Conservation (phyloP, 2,329 filamentous ascomycete genomes). For the Penicillium sp. region DNA sequence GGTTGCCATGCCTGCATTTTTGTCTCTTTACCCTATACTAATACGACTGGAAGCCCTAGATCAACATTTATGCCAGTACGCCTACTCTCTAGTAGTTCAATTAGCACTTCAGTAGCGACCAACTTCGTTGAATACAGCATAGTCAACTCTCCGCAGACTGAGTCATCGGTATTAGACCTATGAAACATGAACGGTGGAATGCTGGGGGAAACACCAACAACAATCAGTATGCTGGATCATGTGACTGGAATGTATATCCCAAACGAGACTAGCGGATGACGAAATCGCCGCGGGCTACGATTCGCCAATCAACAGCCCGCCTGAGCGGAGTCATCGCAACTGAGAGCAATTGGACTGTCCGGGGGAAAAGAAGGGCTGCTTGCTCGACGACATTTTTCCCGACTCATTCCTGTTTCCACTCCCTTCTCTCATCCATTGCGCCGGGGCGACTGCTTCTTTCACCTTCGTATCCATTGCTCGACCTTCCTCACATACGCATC, state of each 20-base stretch:
- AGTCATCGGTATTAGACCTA: background rate
- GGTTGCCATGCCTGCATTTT: background rate
- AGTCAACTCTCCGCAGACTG: no score
- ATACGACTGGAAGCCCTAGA: no score
- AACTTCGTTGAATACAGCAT: no score
- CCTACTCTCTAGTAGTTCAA: no score
- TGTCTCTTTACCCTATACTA: no score
- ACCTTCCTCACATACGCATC: constrained; percentile 1
- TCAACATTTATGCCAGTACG: no score
- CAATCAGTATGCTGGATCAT: background rate
- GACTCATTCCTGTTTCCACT: constrained; percentile 1
- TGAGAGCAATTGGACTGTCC: constrained; percentile 10
- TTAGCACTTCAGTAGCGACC: no score
- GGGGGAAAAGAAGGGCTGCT: constrained; percentile 12
- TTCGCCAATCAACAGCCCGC: constrained; percentile 16
- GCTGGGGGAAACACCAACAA: background rate
- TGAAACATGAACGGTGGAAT: background rate
- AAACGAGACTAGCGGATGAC: constrained; percentile 11
- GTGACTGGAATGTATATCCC: background rate
- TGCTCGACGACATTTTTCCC: constrained; percentile 9
- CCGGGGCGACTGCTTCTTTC: background rate
- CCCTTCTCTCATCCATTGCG: constrained; percentile 13
- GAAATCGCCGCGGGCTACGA: constrained; percentile 14
- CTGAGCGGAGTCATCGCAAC: constrained; percentile 21
- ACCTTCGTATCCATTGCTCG: background rate